phyloP scores from a whole-genome alignment of 2,329 filamentous ascomycete genomes.

The Cercospora sp. region DNA sequence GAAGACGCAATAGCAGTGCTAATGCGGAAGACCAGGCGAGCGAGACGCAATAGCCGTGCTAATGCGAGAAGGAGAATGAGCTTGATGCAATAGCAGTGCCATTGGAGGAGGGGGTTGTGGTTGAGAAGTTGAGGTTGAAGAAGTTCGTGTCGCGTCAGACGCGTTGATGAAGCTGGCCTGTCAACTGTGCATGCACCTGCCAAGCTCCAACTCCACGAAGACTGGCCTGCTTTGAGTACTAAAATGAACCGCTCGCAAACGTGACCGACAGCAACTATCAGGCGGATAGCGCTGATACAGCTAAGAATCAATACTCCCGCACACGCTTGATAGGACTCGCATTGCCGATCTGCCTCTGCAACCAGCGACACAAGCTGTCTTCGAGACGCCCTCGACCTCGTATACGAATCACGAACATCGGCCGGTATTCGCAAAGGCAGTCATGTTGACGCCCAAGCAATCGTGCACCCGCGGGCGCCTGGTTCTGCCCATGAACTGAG shows the following conservation, averaged over 20 bases:
- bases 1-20: background rate
- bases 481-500: background rate
- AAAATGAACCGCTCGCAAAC: background rate
- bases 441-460: background rate
- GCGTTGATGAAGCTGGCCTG: background rate
- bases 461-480: no score
- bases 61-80: background rate
- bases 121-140: background rate
- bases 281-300: background rate
- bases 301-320: background rate
- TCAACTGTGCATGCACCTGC: background rate
- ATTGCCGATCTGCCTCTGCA: background rate
- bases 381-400: background rate
- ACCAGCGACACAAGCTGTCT: background rate
- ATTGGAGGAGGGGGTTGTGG: background rate
- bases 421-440: background rate
- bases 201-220: background rate
- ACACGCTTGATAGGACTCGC: background rate
- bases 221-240: background rate
- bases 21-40: background rate
- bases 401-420: background rate
- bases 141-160: background rate
- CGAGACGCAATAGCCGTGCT: background rate
- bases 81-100: background rate
- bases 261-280: background rate